phyloP scores from a whole-genome alignment of 108 stramenopile species.

The Ochromonas danica region DNA sequence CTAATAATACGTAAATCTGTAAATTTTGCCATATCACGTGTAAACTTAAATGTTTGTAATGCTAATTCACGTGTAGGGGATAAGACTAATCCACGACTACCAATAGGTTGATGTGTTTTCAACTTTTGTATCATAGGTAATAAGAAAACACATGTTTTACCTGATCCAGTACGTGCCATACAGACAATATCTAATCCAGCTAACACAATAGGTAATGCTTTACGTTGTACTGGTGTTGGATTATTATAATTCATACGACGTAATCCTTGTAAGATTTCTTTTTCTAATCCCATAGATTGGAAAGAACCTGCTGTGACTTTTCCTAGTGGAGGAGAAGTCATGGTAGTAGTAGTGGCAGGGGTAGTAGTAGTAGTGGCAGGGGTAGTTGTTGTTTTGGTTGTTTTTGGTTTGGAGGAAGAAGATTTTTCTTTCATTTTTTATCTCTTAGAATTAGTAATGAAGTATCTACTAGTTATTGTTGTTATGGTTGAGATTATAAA shows the following conservation, averaged over 20 bases:
- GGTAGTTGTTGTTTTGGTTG: too few relatives aligned
- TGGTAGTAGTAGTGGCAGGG: too few relatives aligned
- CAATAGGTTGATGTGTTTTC: conserved; percentile 50
- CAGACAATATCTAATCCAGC: conserved; percentile 84
- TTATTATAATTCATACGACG: conserved; percentile 82
- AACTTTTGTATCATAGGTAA: conserved; percentile 85
- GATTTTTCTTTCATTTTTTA: too few relatives aligned
- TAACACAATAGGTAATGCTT: conserved; percentile 81
- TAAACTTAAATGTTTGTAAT: conserved; percentile 79
- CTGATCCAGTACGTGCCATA: conserved; percentile 93
- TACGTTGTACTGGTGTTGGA: conserved; percentile 97
- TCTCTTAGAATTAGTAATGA: too few relatives aligned
- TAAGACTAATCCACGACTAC: conserved; percentile 75
- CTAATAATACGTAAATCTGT: conserved; percentile 68
- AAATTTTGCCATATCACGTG: conserved; percentile 72
- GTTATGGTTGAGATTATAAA: too few relatives aligned
- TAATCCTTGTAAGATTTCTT: conserved; percentile 60
- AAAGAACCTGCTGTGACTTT: too few relatives aligned
- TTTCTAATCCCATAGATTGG: conserved; percentile 23
- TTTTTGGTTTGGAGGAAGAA: too few relatives aligned
- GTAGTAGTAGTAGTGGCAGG: too few relatives aligned
- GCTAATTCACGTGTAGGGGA: conserved; percentile 95
- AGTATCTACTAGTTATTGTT: too few relatives aligned
- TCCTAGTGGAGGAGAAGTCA: too few relatives aligned
- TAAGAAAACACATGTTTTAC: conserved; percentile 92